Percentiles rank a stretch among this genome's conserved stretches.
Conservation (phyloP, 2,329 filamentous ascomycete species). For the Lasiodiplodia citricola region DNA sequence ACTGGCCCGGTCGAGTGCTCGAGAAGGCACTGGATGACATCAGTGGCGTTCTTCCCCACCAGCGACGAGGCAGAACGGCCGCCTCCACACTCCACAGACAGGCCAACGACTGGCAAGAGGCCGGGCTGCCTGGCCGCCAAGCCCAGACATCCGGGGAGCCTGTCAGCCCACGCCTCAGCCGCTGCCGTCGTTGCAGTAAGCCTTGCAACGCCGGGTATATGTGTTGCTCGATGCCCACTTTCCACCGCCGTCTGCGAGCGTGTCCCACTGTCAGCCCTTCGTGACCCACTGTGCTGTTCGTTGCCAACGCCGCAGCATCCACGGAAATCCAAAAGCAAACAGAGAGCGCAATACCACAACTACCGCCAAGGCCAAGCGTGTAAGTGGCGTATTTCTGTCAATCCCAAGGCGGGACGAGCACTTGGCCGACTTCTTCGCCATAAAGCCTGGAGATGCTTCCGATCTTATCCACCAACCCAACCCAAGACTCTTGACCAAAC, state of each 20-base stretch:
- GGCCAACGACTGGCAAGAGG: neutral
- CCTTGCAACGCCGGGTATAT: conserved; percentile 7
- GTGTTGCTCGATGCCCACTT: neutral
- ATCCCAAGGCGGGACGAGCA: conserved; percentile 4
- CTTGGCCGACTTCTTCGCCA: conserved; percentile 7
- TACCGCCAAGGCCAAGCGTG: conserved; percentile 11
- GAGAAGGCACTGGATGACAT: neutral
- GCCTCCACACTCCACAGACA: conserved; percentile 1
- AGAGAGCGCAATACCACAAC: neutral
- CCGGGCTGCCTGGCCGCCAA: neutral
- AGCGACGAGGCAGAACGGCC: neutral
- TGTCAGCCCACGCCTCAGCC: conserved; percentile 17
- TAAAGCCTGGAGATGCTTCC: conserved; percentile 1
- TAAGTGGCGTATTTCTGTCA: conserved; percentile 12
- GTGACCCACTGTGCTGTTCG: neutral
- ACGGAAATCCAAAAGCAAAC: neutral
- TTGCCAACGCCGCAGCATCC: no score
- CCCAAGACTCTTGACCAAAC: neutral
- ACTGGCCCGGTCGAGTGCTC: neutral
- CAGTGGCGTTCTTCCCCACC: conserved; percentile 4
- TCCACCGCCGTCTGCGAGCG: neutral
- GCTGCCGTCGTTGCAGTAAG: neutral
- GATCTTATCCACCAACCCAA: neutral
- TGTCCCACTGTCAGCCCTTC: neutral
- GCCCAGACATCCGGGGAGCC: neutral